Conservation (phyloP, 768 basidiomycete genomes). For the Pisolithus microcarpus region DNA sequence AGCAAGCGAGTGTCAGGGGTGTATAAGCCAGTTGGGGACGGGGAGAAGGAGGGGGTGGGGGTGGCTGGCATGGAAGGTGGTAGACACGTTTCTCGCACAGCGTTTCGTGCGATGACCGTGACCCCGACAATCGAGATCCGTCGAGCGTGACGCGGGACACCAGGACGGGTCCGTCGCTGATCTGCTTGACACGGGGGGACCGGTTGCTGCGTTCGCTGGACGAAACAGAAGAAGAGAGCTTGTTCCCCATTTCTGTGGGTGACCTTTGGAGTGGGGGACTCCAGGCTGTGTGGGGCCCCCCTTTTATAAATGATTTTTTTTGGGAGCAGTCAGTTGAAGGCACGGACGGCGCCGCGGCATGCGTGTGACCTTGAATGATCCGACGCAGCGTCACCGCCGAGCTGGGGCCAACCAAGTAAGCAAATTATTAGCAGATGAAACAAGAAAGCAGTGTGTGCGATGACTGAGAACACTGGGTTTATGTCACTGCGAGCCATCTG, state of each 20-base stretch:
- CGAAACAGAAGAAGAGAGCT: conserved; percentile 22
- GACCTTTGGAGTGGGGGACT: not conserved
- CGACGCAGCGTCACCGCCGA: too few relatives aligned
- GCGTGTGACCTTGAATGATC: too few relatives aligned
- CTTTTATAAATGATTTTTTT: not conserved
- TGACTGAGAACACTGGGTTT: too few relatives aligned
- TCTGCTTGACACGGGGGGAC: conserved; percentile 1
- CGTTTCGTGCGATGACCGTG: conserved; percentile 35
- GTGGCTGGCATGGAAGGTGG: conserved; percentile 1
- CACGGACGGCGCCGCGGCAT: too few relatives aligned
- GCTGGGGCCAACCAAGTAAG: too few relatives aligned
- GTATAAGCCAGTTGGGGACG: conserved; percentile 16
- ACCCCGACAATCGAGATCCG: conserved; percentile 30
- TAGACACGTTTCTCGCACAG: conserved; percentile 25
- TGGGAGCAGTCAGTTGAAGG: too few relatives aligned
- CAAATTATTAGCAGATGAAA: too few relatives aligned
- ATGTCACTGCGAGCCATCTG: too few relatives aligned
- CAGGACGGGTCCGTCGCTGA: conserved; percentile 8
- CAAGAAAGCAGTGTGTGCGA: too few relatives aligned
- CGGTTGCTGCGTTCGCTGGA: conserved; percentile 2
- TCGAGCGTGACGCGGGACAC: conserved; percentile 33
- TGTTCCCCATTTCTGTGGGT: conserved; percentile 24
- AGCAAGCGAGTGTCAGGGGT: conserved; percentile 16
- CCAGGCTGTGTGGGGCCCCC: not conserved
- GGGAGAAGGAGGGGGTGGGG: not conserved